These are phyloP conservation scores for Gnetum montanum DNA, from an alignment of 75 land plant genomes.

Conservation along the genomic window DNA sequence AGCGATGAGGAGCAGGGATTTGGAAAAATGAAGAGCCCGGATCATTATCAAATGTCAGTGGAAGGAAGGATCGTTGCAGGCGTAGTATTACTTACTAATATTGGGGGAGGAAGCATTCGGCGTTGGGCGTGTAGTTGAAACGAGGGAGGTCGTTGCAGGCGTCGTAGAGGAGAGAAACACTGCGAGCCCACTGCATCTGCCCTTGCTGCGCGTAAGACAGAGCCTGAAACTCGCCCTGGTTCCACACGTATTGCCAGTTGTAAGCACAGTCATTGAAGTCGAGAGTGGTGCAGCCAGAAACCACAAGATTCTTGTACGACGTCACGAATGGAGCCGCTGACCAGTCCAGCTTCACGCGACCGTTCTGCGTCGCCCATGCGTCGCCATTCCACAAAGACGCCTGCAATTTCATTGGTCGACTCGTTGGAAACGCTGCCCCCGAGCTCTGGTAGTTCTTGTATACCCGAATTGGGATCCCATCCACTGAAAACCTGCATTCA, in stretches of 20 bases:
- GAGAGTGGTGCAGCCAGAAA: conserved; percentile 52
- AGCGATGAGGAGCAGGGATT: too few relatives aligned
- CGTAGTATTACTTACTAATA: too few relatives aligned
- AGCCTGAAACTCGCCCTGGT: conserved; percentile 9
- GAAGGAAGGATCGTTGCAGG: too few relatives aligned
- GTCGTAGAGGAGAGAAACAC: conserved; percentile 54
- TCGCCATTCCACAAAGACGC: conserved; percentile 81
- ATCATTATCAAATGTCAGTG: too few relatives aligned
- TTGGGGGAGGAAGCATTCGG: conserved; percentile 32
- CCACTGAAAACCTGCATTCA: conserved; percentile 55
- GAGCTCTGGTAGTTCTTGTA: conserved; percentile 57
- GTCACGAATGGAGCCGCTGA: conserved; percentile 60
- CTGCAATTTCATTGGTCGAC: conserved; percentile 60
- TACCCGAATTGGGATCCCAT: conserved; percentile 64
- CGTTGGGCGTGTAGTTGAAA: too few relatives aligned
- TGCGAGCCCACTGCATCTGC: conserved; percentile 34
- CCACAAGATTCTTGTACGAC: conserved; percentile 53
- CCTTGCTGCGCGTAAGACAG: conserved; percentile 17
- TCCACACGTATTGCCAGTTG: conserved; percentile 32
- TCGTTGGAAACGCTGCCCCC: conserved; percentile 43
- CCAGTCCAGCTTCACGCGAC: conserved; percentile 71
- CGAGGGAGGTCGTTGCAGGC: conserved; percentile 55
- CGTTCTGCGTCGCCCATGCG: conserved; percentile 82
- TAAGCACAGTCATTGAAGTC: conserved; percentile 12
- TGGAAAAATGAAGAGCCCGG: too few relatives aligned